These are phyloP conservation scores for Monosiga brevicollis DNA, from an alignment of 78 protist genomes.

Conservation along the genomic window DNA sequence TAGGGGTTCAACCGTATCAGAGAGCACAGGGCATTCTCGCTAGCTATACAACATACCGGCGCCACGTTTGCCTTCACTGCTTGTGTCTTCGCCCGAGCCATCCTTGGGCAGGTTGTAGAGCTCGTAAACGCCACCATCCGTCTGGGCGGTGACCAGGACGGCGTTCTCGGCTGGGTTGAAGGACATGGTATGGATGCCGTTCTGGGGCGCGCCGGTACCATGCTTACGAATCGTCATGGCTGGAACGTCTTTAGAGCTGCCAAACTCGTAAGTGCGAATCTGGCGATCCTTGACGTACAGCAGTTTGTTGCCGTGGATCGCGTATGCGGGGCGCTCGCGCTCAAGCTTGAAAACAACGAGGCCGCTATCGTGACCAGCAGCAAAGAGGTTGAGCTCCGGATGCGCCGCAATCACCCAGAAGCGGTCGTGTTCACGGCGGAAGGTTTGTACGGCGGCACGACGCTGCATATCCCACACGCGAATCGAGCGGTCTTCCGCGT, in stretches of 20 bases:
- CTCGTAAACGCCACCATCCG: conserved; percentile 83
- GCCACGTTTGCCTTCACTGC: conserved; percentile 58
- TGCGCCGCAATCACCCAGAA: conserved; percentile 94
- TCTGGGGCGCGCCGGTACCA: conserved; percentile 16
- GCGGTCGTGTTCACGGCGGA: conserved; percentile 90
- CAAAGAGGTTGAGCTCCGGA: conserved; percentile 77
- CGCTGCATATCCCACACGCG: conserved; percentile 93
- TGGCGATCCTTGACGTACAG: conserved; percentile 71
- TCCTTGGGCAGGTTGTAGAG: conserved; percentile 59
- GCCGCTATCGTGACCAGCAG: conserved; percentile 96
- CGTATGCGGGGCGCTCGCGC: conserved; percentile 87
- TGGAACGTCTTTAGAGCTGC: conserved; percentile 14
- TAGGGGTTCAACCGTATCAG: no score
- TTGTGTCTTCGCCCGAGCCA: not conserved
- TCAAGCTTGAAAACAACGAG: conserved; percentile 84
- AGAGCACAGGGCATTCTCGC: no score
- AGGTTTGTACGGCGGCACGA: conserved; percentile 56
- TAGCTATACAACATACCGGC: no score
- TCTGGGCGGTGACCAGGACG: conserved; percentile 38
- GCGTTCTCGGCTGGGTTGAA: conserved; percentile 75
- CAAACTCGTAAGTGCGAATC: conserved; percentile 59
- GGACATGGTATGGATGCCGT: conserved; percentile 23
- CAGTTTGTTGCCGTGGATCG: conserved; percentile 41
- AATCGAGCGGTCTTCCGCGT: conserved; percentile 86
- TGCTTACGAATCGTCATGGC: conserved; percentile 16